A percentile compares a stretch with the other conserved stretches of the same genome.
Conservation (phyloP, 2,329 filamentous ascomycete genomes). For the Camptophora hylomeconis region DNA sequence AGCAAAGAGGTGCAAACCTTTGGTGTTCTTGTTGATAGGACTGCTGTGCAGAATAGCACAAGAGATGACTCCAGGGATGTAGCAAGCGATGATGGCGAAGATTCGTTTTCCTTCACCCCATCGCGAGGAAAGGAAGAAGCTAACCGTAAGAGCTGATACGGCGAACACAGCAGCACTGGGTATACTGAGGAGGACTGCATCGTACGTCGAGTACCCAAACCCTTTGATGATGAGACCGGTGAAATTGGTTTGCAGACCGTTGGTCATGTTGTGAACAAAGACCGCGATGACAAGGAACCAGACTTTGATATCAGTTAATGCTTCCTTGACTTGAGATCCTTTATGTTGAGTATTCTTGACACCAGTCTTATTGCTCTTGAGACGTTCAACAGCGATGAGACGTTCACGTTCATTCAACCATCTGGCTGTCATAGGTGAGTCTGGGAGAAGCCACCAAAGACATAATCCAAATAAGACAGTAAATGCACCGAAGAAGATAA, state of each 20-base stretch:
- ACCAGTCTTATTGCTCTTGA: slow-evolving; percentile 38
- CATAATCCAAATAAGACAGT: slow-evolving; percentile 18
- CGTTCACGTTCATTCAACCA: slow-evolving; percentile 30
- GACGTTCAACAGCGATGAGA: slow-evolving; percentile 39
- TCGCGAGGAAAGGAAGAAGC: not conserved
- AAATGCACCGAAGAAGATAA: slow-evolving; percentile 28
- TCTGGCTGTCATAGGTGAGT: slow-evolving; percentile 31
- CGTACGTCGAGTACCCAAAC: not conserved
- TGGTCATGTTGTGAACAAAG: not conserved
- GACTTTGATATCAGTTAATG: slow-evolving; percentile 40
- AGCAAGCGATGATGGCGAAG: slow-evolving; percentile 2
- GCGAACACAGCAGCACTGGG: not conserved
- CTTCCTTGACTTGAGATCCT: slow-evolving; percentile 34
- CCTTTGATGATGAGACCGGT: slow-evolving; percentile 1
- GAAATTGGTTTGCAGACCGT: not conserved
- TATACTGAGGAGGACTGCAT: not conserved
- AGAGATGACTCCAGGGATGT: not conserved
- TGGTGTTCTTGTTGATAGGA: not conserved
- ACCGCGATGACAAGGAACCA: slow-evolving; percentile 43
- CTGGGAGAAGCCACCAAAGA: slow-evolving; percentile 33
- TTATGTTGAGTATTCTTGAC: slow-evolving; percentile 40
- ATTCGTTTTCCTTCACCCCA: slow-evolving; percentile 1
- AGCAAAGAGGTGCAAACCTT: slow-evolving; percentile 1
- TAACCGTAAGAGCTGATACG: not conserved
- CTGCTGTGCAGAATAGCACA: not conserved